phyloP scores from a whole-genome alignment of 768 basidiomycete genomes.

The Epithele typhae region DNA sequence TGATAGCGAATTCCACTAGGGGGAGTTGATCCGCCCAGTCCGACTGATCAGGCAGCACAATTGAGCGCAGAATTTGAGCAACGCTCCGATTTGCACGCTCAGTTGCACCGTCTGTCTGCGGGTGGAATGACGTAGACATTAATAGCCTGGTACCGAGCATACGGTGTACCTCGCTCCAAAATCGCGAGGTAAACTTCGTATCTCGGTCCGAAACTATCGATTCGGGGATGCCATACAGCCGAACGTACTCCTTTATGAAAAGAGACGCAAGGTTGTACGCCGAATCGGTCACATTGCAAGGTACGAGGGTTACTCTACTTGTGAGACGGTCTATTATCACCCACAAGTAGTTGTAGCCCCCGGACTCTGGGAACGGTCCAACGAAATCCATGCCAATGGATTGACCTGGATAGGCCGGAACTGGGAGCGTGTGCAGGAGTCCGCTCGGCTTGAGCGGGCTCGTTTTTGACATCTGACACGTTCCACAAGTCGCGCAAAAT shows the following conservation, averaged over 20 bases:
- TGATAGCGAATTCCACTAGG: slow-evolving; percentile 37
- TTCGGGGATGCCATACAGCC: slow-evolving; percentile 21
- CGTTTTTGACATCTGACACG: too few relatives aligned
- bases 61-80: slow-evolving; percentile 9
- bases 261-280: slow-evolving; percentile 18
- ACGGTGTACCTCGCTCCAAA: slow-evolving; percentile 27
- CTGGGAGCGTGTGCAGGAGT: slow-evolving; percentile 26
- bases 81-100: slow-evolving; percentile 15
- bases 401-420: slow-evolving; percentile 31
- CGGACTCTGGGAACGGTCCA: slow-evolving; percentile 28
- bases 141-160: slow-evolving; percentile 18
- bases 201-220: slow-evolving; percentile 27
- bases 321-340: slow-evolving; percentile 22
- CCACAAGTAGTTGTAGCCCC: slow-evolving; percentile 24
- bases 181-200: slow-evolving; percentile 32
- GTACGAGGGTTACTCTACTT: slow-evolving; percentile 17
- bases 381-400: slow-evolving; percentile 39
- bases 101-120: slow-evolving; percentile 27
- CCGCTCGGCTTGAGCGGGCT: too few relatives aligned
- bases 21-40: slow-evolving; percentile 31
- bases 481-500: slow-evolving; percentile 20
- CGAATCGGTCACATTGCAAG: slow-evolving; percentile 5
- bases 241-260: slow-evolving; percentile 14
- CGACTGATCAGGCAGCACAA: slow-evolving; percentile 10
- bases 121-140: slow-evolving; percentile 29